These are phyloP conservation scores for Myxozyma mucilagina DNA, from an alignment of 805 yeast genomes.

Conservation along the genomic window DNA sequence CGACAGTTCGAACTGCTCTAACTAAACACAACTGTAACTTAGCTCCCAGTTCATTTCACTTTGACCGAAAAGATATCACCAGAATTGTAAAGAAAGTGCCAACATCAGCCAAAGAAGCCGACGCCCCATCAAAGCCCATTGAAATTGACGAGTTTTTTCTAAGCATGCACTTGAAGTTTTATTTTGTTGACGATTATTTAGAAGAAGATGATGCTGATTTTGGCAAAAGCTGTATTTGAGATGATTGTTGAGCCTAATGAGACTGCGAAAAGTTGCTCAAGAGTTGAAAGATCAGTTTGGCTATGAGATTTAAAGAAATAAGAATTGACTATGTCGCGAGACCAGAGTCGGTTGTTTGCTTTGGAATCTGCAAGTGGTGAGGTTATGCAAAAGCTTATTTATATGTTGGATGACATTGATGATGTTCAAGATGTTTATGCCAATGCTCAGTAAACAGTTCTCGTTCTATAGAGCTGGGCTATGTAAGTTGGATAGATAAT, in stretches of 20 bases:
- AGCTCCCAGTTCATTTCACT: slow-evolving; percentile 76
- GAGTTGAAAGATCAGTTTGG: slow-evolving; percentile 50
- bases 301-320: slow-evolving; percentile 66
- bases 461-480: neutral
- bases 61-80: slow-evolving; percentile 75
- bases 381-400: slow-evolving; percentile 58
- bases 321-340: slow-evolving; percentile 69
- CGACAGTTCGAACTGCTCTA: slow-evolving; percentile 73
- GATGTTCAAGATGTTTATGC: slow-evolving; percentile 82
- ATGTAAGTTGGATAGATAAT: neutral
- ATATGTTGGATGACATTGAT: slow-evolving; percentile 67
- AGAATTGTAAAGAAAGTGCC: slow-evolving; percentile 34
- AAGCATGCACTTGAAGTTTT: slow-evolving; percentile 68
- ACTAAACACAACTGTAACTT: slow-evolving; percentile 60
- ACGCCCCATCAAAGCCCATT: slow-evolving; percentile 12
- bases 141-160: slow-evolving; percentile 64
- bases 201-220: slow-evolving; percentile 43
- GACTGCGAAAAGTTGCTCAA: slow-evolving; percentile 61
- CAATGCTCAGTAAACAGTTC: slow-evolving; percentile 43
- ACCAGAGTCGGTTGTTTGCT: slow-evolving; percentile 56
- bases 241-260: slow-evolving; percentile 65
- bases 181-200: slow-evolving; percentile 29
- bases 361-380: slow-evolving; percentile 55
- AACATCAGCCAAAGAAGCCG: slow-evolving; percentile 30
- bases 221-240: slow-evolving; percentile 41